Conservation (phyloP, 75 land plant species). For the Pinus tabuliformis region DNA sequence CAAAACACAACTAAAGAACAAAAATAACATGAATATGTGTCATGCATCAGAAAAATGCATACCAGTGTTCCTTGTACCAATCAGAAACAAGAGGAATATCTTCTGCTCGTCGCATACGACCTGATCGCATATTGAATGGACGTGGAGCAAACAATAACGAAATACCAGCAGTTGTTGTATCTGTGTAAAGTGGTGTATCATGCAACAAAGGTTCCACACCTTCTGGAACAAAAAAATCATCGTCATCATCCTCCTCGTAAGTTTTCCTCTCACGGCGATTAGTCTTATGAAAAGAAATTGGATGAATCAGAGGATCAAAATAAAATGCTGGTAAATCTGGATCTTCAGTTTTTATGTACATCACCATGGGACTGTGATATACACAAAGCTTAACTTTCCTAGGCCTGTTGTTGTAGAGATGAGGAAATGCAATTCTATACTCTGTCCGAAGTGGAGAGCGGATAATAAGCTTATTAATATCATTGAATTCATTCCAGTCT, state of each 20-base stretch:
- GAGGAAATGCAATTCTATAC: slow-evolving; percentile 95
- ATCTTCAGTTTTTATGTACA: slow-evolving; percentile 98
- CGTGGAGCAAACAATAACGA: slow-evolving; percentile 97
- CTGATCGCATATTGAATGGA: slow-evolving; percentile 98
- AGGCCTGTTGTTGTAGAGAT: slow-evolving; percentile 95
- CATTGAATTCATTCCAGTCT: slow-evolving; percentile 99
- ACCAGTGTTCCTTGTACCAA: slow-evolving; percentile 99
- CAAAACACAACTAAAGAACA: not conserved
- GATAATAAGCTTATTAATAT: slow-evolving; percentile 95
- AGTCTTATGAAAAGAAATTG: slow-evolving; percentile 57
- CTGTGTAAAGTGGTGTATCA: slow-evolving; percentile 78
- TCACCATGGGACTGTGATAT: slow-evolving; percentile 97
- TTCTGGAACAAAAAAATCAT: slow-evolving; percentile 85
- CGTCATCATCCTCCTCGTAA: slow-evolving; percentile 72
- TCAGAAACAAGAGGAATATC: slow-evolving; percentile 98
- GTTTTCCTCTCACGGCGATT: slow-evolving; percentile 54
- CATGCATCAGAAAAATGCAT: slow-evolving; percentile 9
- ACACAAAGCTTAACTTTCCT: slow-evolving; percentile 88
- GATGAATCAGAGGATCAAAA: slow-evolving; percentile 96
- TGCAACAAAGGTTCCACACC: slow-evolving; percentile 87
- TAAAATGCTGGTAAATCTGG: slow-evolving; percentile 98
- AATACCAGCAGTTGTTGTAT: slow-evolving; percentile 97
- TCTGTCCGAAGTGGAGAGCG: slow-evolving; percentile 94
- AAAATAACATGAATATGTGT: not conserved
- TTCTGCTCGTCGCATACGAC: slow-evolving; percentile 90